Conservation (phyloP, 2,329 filamentous ascomycete genomes). For the Colletotrichum aenigma region DNA sequence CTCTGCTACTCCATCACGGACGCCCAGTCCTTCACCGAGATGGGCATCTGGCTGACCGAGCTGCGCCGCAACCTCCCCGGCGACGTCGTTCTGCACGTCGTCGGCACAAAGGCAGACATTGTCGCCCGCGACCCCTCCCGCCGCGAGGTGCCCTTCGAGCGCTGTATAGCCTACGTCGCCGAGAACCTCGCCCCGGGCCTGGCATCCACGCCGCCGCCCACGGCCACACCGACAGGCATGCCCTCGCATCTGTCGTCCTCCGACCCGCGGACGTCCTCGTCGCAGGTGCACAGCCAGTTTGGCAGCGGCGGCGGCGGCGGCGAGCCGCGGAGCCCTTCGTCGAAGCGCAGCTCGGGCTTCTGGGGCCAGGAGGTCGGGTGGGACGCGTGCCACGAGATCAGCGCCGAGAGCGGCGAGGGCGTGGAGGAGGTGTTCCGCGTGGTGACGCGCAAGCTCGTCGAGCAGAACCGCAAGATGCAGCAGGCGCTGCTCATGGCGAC, state of each 20-base stretch:
- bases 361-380: constrained; percentile 94
- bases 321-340: constrained; percentile 64
- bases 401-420: constrained; percentile 90
- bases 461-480: constrained; percentile 68
- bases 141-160: constrained; percentile 89
- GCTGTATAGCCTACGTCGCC: constrained; percentile 93
- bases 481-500: constrained; percentile 62
- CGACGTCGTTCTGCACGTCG: constrained; percentile 89
- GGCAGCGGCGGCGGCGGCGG: constrained; percentile 35
- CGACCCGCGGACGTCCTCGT: constrained; percentile 21
- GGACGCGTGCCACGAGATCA: constrained; percentile 98
- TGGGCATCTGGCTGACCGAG: constrained; percentile 90
- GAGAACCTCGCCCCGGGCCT: constrained; percentile 82
- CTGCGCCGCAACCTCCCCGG: constrained; percentile 77
- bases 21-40: constrained; percentile 83
- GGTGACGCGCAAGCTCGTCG: constrained; percentile 65
- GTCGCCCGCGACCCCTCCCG: constrained; percentile 81
- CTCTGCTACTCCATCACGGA: constrained; percentile 95
- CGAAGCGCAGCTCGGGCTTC: constrained; percentile 74
- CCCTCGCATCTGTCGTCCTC: constrained; percentile 25
- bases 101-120: constrained; percentile 92
- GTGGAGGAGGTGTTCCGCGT: constrained; percentile 94
- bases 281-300: constrained; percentile 24
- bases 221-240: constrained; percentile 50
- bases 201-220: constrained; percentile 70